Conservation (phyloP, 2,329 filamentous ascomycete species). For the Colletotrichum cereale region DNA sequence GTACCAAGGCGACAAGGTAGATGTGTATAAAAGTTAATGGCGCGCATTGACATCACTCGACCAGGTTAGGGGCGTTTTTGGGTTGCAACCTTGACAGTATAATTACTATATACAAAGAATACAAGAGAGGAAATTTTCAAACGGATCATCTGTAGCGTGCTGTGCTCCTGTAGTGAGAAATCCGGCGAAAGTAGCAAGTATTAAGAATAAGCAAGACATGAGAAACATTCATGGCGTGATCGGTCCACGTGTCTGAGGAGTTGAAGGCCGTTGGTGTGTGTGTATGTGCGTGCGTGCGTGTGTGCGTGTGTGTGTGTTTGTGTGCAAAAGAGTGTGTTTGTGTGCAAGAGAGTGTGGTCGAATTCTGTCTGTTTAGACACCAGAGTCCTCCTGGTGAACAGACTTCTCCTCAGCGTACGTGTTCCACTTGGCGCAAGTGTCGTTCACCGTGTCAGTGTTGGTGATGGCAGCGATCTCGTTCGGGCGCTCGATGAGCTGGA, state of each 20-base stretch:
- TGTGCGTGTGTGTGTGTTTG: neutral
- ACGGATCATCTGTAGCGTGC: neutral
- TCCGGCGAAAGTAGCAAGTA: no score
- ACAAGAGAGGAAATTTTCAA: neutral
- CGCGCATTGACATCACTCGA: neutral
- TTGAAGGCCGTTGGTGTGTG: neutral
- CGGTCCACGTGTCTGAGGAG: neutral
- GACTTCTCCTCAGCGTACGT: conserved; percentile 26
- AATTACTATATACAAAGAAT: conserved; percentile 1
- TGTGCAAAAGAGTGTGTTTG: no score
- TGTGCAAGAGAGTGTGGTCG: no score
- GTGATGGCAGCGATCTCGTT: conserved; percentile 40
- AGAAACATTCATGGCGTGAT: conserved; percentile 4
- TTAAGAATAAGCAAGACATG: neutral
- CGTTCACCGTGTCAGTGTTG: conserved; percentile 30
- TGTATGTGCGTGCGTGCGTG: neutral
- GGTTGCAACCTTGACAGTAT: neutral
- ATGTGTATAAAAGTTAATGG: neutral
- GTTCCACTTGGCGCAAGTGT: conserved; percentile 40
- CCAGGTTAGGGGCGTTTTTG: no score
- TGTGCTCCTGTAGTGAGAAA: neutral
- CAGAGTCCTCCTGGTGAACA: conserved; percentile 43
- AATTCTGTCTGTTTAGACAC: conserved; percentile 34
- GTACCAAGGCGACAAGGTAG: neutral
- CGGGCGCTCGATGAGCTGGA: conserved; percentile 44